Evolutionary conservation across 768 basidiomycete species (phyloP).

Genomic region (Boletellus ananiceps): DNA sequence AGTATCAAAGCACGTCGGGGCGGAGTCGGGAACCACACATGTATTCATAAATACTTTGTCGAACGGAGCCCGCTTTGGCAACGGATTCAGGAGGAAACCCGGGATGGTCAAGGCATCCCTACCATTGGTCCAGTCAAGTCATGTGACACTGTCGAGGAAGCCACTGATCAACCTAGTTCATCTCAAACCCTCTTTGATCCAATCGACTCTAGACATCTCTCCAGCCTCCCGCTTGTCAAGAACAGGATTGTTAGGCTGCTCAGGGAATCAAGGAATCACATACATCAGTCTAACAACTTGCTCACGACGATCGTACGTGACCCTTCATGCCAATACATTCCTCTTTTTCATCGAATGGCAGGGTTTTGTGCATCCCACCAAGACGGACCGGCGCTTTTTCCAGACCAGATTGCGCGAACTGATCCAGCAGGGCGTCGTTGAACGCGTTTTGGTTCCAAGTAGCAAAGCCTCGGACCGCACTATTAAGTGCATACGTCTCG

Average conservation of each 20-base stretch:
- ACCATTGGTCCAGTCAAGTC: slow-evolving; percentile 11
- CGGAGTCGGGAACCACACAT: slow-evolving; percentile 71
- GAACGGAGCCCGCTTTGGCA: slow-evolving; percentile 73
- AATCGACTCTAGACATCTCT: slow-evolving; percentile 73
- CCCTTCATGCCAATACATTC: background rate
- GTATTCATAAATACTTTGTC: slow-evolving; percentile 82
- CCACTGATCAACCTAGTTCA: slow-evolving; percentile 14
- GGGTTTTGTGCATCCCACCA: slow-evolving; percentile 74
- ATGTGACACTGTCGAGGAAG: slow-evolving; percentile 18
- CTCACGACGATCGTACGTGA: slow-evolving; percentile 66
- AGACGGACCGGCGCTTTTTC: slow-evolving; percentile 80
- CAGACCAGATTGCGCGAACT: slow-evolving; percentile 69
- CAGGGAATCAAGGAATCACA: slow-evolving; percentile 61
- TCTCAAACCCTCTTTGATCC: slow-evolving; percentile 55
- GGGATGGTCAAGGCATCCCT: slow-evolving; percentile 26
- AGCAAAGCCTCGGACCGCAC: slow-evolving; percentile 42
- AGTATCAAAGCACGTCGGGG: slow-evolving; percentile 76
- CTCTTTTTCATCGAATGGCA: slow-evolving; percentile 26
- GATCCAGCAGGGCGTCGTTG: slow-evolving; percentile 67
- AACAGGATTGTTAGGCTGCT: slow-evolving; percentile 69
- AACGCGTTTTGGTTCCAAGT: slow-evolving; percentile 68
- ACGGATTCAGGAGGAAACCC: slow-evolving; percentile 60
- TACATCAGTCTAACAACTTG: slow-evolving; percentile 72
- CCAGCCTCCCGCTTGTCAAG: slow-evolving; percentile 68
- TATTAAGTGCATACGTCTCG: slow-evolving; percentile 65